A percentile compares a stretch with the other conserved stretches of the same genome.
These are phyloP conservation scores for Bruguiera sexangula DNA, from an alignment of 345 rosid genomes.

Conservation along the genomic window DNA sequence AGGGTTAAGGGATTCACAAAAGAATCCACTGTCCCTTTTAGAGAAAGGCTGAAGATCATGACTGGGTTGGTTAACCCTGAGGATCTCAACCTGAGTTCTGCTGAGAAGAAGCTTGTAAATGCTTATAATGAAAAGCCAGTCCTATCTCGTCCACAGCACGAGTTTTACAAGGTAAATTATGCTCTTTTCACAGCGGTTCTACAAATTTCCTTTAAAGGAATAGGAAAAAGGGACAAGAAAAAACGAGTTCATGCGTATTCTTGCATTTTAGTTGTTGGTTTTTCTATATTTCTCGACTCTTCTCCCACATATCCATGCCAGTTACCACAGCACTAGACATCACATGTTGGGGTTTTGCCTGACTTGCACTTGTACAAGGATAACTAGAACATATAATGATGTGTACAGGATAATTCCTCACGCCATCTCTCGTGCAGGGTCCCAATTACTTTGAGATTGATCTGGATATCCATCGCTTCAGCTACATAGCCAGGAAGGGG, in stretches of 20 bases:
- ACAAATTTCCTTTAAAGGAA: too few relatives aligned
- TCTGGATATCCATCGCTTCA: conserved; percentile 84
- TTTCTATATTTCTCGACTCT: too few relatives aligned
- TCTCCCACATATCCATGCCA: too few relatives aligned
- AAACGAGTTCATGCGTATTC: too few relatives aligned
- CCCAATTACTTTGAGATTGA: conserved; percentile 87
- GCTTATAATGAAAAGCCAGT: conserved; percentile 92
- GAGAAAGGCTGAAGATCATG: conserved; percentile 88
- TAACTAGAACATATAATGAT: too few relatives aligned
- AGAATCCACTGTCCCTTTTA: conserved; percentile 64
- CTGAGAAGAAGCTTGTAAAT: conserved; percentile 75
- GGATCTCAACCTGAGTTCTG: conserved; percentile 66
- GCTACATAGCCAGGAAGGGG: conserved; percentile 89
- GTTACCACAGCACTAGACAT: too few relatives aligned
- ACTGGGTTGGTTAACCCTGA: conserved; percentile 84
- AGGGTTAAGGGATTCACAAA: conserved; percentile 78
- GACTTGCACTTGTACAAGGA: too few relatives aligned
- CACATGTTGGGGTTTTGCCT: too few relatives aligned
- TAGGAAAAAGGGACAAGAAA: too few relatives aligned
- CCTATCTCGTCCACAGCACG: conserved; percentile 95
- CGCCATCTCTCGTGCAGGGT: conserved; percentile 49
- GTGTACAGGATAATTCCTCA: too few relatives aligned
- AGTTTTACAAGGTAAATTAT: conserved; percentile 54
- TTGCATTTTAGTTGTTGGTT: too few relatives aligned
- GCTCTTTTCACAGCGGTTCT: neutral